Evolutionary conservation across 441 rosid genomes (phyloP), one percentile per base, ranked within the genome.

Genomic region (Adansonia madagascariensis): DNA sequence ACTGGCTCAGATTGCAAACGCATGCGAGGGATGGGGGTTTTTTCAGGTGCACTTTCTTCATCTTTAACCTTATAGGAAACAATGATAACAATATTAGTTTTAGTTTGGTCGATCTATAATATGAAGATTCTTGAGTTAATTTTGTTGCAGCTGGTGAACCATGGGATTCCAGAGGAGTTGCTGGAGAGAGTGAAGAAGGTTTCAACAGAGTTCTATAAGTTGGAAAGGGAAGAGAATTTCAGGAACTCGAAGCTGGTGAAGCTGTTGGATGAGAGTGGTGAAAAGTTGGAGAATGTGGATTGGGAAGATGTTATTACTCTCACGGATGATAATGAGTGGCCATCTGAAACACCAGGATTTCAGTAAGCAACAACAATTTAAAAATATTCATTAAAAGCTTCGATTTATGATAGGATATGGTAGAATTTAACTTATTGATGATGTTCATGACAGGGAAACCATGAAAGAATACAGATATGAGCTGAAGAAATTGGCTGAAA

Each of bases 21-120:
- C 89, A 31, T 91, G 97, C 11, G 89, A 92, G 79, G 94, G 90
- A 43, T 94, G 97, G 97, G 98, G 98, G 8, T 92, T 94, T 81
- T 94, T 94, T 55, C 94, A 91, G 92, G 94, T 91, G 69, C 20
- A 1, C 53, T n/a, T 46, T 65, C 68, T 24, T 46, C 71, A 39
- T 35, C 46, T 8, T 46, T 22, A 39, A 44, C 10, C 49, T 18
- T 3, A 35, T 14, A 35, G 8, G 5, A 63, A 35, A 6, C 46
- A 63, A 64, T 35, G 17, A 64, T 35, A 18, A 17, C 10, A 5
- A 8, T 61, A 7, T 24, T 24, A n/a, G 9, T 35, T 39, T 64
- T 35, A 0, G 35, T 24, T 24, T 24, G 27, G 27, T 24, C 27
- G 27, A 24, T 24, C 27, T 24, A 1, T 24, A 24, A 24, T 24